A percentile compares a stretch with the other conserved stretches of the same genome.
Conservation (phyloP, 2,329 filamentous ascomycete genomes). For the Fusarium sp. region DNA sequence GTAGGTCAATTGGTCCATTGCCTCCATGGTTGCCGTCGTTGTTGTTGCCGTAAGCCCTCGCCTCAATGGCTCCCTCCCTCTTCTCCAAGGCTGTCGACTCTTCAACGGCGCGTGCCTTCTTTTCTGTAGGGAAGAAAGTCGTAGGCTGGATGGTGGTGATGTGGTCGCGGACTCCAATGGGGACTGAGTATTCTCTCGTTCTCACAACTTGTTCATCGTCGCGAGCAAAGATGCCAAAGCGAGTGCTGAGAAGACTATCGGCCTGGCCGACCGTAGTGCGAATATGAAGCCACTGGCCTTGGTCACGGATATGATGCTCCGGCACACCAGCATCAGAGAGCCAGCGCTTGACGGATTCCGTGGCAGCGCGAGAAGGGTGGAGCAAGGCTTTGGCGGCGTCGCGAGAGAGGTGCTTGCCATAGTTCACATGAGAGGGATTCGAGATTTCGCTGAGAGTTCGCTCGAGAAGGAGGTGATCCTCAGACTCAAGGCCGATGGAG, state of each 20-base stretch:
- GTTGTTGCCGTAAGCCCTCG: not conserved
- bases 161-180: conserved; percentile 43
- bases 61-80: not conserved
- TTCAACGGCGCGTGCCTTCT: not conserved
- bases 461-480: conserved; percentile 49
- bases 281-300: conserved; percentile 55
- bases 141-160: conserved; percentile 62
- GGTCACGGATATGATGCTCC: conserved; percentile 48
- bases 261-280: conserved; percentile 52
- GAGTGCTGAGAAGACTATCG: conserved; percentile 58
- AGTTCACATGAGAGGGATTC: conserved; percentile 57
- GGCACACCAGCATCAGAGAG: conserved; percentile 52
- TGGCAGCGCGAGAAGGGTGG: conserved; percentile 52
- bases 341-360: conserved; percentile 57
- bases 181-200: conserved; percentile 53
- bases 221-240: conserved; percentile 52
- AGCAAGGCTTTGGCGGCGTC: conserved; percentile 62
- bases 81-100: not conserved
- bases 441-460: conserved; percentile 59
- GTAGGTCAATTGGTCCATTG: conserved; percentile 12
- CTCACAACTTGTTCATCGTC: conserved; percentile 55
- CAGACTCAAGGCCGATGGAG: conserved; percentile 45
- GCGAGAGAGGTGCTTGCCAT: conserved; percentile 60
- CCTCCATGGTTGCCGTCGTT: conserved; percentile 26
- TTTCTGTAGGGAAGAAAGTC: conserved; percentile 43